Evolutionary conservation across 2,329 filamentous ascomycete species (phyloP).

Genomic region (Alternaria conjuncta): DNA sequence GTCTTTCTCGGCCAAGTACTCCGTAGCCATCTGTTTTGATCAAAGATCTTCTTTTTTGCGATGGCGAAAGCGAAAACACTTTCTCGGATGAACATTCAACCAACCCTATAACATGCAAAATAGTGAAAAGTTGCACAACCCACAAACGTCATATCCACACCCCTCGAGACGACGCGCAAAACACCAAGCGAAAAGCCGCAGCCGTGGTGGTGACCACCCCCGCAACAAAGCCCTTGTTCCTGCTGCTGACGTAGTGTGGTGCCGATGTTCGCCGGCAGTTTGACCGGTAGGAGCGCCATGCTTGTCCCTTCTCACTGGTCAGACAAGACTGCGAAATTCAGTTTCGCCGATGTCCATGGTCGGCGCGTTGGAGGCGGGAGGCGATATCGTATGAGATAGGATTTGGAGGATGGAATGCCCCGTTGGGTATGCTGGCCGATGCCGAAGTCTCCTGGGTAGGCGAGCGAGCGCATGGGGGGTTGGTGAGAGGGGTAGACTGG

Average conservation of each 20-base stretch:
- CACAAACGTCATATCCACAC: background rate
- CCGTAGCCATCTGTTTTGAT: background rate
- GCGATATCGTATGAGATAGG: conserved; percentile 2
- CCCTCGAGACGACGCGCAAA: conserved; percentile 5
- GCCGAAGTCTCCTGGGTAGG: conserved; percentile 3
- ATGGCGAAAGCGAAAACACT: background rate
- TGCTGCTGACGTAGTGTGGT: conserved; percentile 25
- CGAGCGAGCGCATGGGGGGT: background rate
- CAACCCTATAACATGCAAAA: background rate
- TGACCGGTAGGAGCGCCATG: conserved; percentile 18
- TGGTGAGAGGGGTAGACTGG: background rate
- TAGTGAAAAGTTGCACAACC: background rate
- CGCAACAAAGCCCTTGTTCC: conserved; percentile 15
- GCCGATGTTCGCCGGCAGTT: conserved; percentile 33
- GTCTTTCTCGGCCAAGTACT: background rate
- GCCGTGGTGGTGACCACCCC: conserved; percentile 17
- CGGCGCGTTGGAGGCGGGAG: background rate
- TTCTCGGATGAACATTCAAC: background rate
- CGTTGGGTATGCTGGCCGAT: conserved; percentile 11
- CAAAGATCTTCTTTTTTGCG: background rate
- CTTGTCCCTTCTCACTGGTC: conserved; percentile 6
- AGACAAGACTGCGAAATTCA: background rate
- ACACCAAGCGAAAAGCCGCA: conserved; percentile 1
- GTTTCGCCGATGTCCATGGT: background rate
- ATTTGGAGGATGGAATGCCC: background rate